Percentiles rank a stretch among this genome's conserved stretches.
phyloP scores from a whole-genome alignment of 164 flowering plant species.

The Aristolochia contorta region DNA sequence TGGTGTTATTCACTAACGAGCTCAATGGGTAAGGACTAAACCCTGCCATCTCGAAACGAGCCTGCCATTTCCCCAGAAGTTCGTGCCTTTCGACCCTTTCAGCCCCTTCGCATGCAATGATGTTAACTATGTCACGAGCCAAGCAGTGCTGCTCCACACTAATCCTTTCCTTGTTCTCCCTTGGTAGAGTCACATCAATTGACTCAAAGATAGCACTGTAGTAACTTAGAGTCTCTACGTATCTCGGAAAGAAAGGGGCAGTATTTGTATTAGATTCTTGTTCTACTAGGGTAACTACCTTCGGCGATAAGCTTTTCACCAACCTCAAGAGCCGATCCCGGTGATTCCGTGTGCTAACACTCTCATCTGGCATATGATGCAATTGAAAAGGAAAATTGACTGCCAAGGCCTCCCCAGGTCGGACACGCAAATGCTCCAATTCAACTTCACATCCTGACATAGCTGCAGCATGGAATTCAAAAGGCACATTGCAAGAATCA shows the following conservation, averaged over 20 bases:
- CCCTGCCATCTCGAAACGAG: conserved; percentile 59
- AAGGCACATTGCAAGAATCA: conserved; percentile 47
- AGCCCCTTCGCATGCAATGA: conserved; percentile 68
- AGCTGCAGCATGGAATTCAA: conserved; percentile 46
- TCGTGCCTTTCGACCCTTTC: conserved; percentile 77
- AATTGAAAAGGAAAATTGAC: conserved; percentile 60
- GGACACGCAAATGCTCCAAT: conserved; percentile 30
- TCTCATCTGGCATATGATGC: conserved; percentile 81
- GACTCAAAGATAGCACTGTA: conserved; percentile 65
- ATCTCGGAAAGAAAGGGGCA: conserved; percentile 52
- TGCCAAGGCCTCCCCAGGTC: conserved; percentile 58
- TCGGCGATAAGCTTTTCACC: conserved; percentile 61
- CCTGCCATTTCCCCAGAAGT: conserved; percentile 56
- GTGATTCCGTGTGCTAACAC: conserved; percentile 50
- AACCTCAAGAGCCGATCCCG: conserved; percentile 60
- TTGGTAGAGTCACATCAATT: conserved; percentile 49
- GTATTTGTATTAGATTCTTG: conserved; percentile 68
- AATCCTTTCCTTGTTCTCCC: conserved; percentile 57
- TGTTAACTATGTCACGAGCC: conserved; percentile 65
- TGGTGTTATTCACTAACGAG: conserved; percentile 47
- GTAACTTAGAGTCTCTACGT: conserved; percentile 45
- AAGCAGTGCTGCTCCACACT: conserved; percentile 74
- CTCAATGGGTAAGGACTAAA: conserved; percentile 58
- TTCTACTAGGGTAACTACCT: conserved; percentile 72
- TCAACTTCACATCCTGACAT: conserved; percentile 36